phyloP scores from a whole-genome alignment of 2,329 filamentous ascomycete genomes.

The Exutisphaerella laricina region DNA sequence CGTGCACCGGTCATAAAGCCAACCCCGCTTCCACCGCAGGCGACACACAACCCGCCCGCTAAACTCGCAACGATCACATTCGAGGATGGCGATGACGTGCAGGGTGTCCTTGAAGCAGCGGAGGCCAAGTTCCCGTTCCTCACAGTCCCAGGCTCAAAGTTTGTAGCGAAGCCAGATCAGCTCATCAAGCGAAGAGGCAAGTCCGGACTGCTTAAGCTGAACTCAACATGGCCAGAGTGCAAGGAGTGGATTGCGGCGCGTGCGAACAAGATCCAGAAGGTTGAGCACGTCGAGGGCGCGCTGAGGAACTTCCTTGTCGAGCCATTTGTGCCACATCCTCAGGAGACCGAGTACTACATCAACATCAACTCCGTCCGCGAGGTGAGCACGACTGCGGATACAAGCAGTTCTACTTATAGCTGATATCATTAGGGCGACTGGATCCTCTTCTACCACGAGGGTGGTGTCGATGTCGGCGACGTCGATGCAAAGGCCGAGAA shows the following conservation, averaged over 20 bases:
- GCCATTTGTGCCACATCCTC: constrained; percentile 93
- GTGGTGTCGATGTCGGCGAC: constrained; percentile 98
- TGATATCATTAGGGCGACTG: constrained; percentile 73
- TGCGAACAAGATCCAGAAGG: constrained; percentile 85
- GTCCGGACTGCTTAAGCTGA: constrained; percentile 91
- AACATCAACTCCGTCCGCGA: constrained; percentile 99
- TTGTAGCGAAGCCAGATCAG: constrained; percentile 99
- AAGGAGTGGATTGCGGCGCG: constrained; percentile 89
- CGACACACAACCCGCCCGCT: constrained; percentile 86
- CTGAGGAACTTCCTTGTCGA: constrained; percentile 96
- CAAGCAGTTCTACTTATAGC: constrained; percentile 12
- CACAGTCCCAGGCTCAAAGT: constrained; percentile 73
- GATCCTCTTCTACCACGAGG: constrained; percentile 99
- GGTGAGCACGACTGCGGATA: constrained; percentile 58
- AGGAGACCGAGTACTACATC: constrained; percentile 98
- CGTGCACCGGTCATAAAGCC: constrained; percentile 97
- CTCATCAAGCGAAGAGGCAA: constrained; percentile 99
- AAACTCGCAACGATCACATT: constrained; percentile 92
- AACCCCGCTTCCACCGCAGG: constrained; percentile 75
- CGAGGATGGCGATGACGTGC: constrained; percentile 76
- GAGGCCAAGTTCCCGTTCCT: constrained; percentile 98
- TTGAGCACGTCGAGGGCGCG: constrained; percentile 83
- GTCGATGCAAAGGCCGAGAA: constrained; percentile 99
- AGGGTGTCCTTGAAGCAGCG: constrained; percentile 84
- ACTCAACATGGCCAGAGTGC: constrained; percentile 95